These are phyloP conservation scores for Thuidium tamariscinum DNA, from an alignment of 225 moss, liverwort and hornwort species.

Conservation along the genomic window DNA sequence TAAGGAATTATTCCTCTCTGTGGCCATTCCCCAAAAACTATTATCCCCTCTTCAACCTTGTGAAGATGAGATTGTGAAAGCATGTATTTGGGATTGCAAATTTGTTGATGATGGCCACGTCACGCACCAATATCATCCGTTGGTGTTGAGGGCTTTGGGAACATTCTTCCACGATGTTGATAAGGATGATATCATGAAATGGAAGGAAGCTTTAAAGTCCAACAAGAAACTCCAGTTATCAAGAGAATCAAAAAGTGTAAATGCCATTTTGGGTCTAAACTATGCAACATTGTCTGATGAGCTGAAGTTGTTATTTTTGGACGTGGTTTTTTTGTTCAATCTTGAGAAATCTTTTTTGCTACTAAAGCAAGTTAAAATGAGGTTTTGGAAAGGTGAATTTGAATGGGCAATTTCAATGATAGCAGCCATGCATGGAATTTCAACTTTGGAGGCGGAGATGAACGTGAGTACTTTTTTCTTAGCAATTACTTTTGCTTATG, in stretches of 20 bases:
- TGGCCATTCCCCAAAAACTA: background rate
- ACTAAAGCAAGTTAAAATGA: accelerated
- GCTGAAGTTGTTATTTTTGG: background rate
- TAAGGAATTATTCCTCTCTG: background rate
- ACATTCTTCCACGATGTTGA: background rate
- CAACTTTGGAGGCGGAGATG: accelerated
- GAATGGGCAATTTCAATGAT: background rate
- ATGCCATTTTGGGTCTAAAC: background rate
- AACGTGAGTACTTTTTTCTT: background rate
- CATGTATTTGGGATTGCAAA: background rate
- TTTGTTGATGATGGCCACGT: background rate
- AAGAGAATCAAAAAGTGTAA: background rate
- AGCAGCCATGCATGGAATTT: background rate
- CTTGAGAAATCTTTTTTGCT: accelerated
- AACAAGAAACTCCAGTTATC: background rate
- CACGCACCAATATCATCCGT: background rate
- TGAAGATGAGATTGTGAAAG: background rate
- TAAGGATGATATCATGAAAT: background rate
- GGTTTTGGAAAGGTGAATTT: accelerated
- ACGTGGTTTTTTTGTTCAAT: background rate
- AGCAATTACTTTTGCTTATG: too few species aligned
- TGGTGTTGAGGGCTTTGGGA: background rate
- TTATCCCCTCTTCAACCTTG: background rate
- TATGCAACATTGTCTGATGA: background rate
- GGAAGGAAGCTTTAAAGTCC: background rate